Conservation (phyloP, 2,329 filamentous ascomycete genomes). For the Graphilbum ipis-grandicollis region DNA sequence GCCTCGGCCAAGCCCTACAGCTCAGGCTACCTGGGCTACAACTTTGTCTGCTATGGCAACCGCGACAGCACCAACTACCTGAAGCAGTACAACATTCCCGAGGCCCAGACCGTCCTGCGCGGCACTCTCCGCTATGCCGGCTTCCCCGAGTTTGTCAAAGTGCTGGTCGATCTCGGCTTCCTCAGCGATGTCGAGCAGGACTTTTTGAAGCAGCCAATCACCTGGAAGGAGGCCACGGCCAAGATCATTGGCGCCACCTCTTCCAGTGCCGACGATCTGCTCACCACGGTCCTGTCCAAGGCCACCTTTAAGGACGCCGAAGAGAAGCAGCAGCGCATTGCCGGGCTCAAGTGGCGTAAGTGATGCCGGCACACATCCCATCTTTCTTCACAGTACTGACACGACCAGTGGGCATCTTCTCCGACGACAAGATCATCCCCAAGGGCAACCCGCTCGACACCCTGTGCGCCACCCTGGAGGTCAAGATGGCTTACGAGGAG, state of each 20-base stretch:
- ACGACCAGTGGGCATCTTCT: neutral
- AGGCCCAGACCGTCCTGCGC: slow-evolving; percentile 72
- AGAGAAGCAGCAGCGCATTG: slow-evolving; percentile 45
- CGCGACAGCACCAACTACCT: slow-evolving; percentile 73
- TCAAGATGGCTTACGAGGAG: slow-evolving; percentile 78
- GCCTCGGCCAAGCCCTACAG: slow-evolving; percentile 72
- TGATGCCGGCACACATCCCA: too few relatives aligned
- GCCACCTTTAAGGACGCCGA: slow-evolving; percentile 51
- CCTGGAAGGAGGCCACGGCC: slow-evolving; percentile 76
- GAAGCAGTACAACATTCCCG: slow-evolving; percentile 74
- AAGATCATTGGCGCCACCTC: slow-evolving; percentile 57
- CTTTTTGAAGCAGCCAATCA: slow-evolving; percentile 46
- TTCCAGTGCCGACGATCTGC: slow-evolving; percentile 49
- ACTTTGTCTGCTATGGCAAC: slow-evolving; percentile 90
- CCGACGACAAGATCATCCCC: slow-evolving; percentile 37
- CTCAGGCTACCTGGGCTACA: slow-evolving; percentile 37
- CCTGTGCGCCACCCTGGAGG: slow-evolving; percentile 74
- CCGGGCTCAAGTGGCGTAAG: slow-evolving; percentile 56
- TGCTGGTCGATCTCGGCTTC: slow-evolving; percentile 81
- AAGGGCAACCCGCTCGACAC: slow-evolving; percentile 72
- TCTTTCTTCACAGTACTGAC: too few relatives aligned
- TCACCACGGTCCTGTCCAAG: slow-evolving; percentile 58
- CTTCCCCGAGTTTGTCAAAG: slow-evolving; percentile 80
- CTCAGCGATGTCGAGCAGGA: slow-evolving; percentile 52
- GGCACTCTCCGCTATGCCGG: slow-evolving; percentile 72